These are phyloP conservation scores for Mycena indigotica DNA, from an alignment of 768 basidiomycete species.

Conservation along the genomic window DNA sequence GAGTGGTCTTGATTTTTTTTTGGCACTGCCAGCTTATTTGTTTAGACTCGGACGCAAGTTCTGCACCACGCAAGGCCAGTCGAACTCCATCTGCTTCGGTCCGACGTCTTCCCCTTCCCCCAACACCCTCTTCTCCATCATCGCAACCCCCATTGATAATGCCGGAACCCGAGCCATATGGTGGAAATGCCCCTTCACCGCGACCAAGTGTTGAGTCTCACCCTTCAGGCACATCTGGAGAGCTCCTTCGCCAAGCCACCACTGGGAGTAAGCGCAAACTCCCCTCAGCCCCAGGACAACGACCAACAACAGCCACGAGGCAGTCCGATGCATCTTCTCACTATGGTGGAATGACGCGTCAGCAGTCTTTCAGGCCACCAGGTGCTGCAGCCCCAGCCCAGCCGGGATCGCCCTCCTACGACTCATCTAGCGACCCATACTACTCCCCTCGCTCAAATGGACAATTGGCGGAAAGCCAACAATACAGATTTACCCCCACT, in stretches of 20 bases:
- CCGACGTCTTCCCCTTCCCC: conserved; percentile 18
- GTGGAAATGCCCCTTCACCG: conserved; percentile 14
- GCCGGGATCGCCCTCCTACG: conserved; percentile 18
- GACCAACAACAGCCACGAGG: too few species aligned
- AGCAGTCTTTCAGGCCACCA: conserved; percentile 9
- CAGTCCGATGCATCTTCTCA: conserved; percentile 6
- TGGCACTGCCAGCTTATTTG: not conserved
- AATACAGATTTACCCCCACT: conserved; percentile 14
- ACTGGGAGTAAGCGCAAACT: conserved; percentile 20
- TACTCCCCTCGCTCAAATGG: conserved; percentile 10
- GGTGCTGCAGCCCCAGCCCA: conserved; percentile 13
- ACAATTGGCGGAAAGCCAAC: conserved; percentile 21
- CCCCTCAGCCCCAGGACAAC: conserved; percentile 22
- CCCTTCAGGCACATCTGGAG: conserved; percentile 3
- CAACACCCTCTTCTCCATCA: conserved; percentile 19
- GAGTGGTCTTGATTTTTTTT: conserved; percentile 2
- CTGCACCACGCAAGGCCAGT: conserved; percentile 4
- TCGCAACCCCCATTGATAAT: conserved; percentile 7
- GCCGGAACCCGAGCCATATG: conserved; percentile 22
- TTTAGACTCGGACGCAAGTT: conserved; percentile 3
- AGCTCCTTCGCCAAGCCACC: conserved; percentile 20
- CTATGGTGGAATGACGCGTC: conserved; percentile 17
- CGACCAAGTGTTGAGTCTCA: conserved; percentile 22
- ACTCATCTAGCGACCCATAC: conserved; percentile 10
- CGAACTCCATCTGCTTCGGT: conserved; percentile 6